A percentile compares a stretch with the other conserved stretches of the same genome.
phyloP scores from a whole-genome alignment of 148 eudicot species.

The Cornus kousa region DNA sequence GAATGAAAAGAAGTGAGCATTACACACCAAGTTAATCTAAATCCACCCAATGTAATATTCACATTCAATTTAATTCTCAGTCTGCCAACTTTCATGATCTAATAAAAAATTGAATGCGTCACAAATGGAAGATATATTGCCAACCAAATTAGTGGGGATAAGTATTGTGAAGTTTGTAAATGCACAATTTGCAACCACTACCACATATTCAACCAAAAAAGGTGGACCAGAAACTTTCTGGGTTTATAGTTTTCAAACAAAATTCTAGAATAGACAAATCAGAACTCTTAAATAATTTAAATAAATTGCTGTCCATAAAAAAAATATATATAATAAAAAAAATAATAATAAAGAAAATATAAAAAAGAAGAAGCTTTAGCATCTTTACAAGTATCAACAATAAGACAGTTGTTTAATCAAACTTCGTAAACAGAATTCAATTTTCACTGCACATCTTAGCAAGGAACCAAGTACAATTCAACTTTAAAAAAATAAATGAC shows the following conservation, averaged over 20 bases:
- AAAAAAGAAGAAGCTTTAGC: not conserved
- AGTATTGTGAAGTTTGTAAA: not conserved
- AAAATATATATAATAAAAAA: too few species aligned
- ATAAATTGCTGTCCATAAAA: not conserved
- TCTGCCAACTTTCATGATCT: slow-evolving; percentile 5
- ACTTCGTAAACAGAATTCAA: not conserved
- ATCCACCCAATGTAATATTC: slow-evolving; percentile 6
- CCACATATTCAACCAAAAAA: not conserved
- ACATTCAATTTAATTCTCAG: slow-evolving; percentile 14
- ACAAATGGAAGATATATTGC: not conserved
- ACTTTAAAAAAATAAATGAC: not conserved
- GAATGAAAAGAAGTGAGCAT: slow-evolving; percentile 21
- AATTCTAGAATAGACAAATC: too few species aligned
- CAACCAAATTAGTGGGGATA: not conserved
- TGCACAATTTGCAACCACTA: slow-evolving; percentile 3
- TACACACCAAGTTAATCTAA: slow-evolving; percentile 9
- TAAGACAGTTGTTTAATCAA: not conserved
- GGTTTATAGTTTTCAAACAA: not conserved
- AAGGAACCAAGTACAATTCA: not conserved
- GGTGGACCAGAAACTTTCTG: not conserved
- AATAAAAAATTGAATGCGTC: not conserved
- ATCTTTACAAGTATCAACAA: not conserved
- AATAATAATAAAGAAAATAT: too few species aligned
- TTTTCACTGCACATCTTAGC: not conserved
- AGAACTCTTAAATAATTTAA: not conserved